Evolutionary conservation across 495 filamentous ascomycete genomes (phyloP), one percentile per base, ranked within the genome.

Genomic region (Amphirosellinia nigrospora): DNA sequence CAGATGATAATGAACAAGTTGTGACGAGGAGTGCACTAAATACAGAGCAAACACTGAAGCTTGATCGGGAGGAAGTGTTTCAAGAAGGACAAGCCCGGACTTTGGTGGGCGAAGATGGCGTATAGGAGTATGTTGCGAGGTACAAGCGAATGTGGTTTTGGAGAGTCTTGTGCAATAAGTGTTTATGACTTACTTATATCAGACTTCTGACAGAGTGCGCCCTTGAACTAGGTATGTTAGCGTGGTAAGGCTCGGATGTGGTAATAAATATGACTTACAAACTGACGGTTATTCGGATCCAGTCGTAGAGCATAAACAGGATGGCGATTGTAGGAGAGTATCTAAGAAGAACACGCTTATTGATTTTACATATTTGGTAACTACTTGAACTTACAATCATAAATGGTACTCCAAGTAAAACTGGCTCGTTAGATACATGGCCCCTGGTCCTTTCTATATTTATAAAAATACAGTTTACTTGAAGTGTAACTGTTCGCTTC

Each of bases 71-170:
- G 23, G 26, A 34, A n/a, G 52, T 46, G 64, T 41, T 38, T 52
- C 59, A 67, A 55, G 59, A 67, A 46, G 46, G 52, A 67, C 64
- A 21, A 10, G 36, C 9, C 19, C 26, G 52, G 11, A 36, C 13
- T 21, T 21, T 45, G 38, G 63, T 30, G 28, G 38, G 2, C 30
- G 38, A n/a, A 36, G 26, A 45, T 48, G 23, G 52, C 32, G 10
- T 15, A 66, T 28, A 0, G 13, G 19, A 19, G 26, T 46, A 7
- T 7, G 3, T 7, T 36, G 3, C 7, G 34, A n/a, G n/a, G n/a
- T n/a, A n/a, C n/a, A n/a, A n/a, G n/a, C n/a, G n/a, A n/a, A n/a
- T n/a, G n/a, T n/a, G n/a, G n/a, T n/a, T n/a, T n/a, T n/a, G n/a
- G n/a, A n/a, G n/a, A n/a, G n/a, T n/a, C n/a, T n/a, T n/a, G n/a